Conservation (phyloP, 1,139 yeast species). For the Scheffersomyces cryptocercus region DNA sequence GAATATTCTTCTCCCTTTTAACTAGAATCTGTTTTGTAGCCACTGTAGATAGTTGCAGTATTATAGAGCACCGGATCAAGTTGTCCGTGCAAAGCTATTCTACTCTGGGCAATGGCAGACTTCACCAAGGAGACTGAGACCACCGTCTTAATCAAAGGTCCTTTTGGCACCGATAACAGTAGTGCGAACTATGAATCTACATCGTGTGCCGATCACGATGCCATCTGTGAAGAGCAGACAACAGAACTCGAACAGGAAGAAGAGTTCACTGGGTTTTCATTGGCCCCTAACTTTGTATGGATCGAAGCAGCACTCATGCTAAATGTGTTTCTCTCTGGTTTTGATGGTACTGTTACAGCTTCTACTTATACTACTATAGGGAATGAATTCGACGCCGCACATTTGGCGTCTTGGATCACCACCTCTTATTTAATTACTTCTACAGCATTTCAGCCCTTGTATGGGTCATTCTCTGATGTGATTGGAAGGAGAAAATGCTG, state of each 20-base stretch:
- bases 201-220: no score
- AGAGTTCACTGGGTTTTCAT: slow-evolving; percentile 7
- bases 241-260: slow-evolving; percentile 1
- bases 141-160: not conserved
- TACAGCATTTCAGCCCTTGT: slow-evolving; percentile 37
- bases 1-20: no score
- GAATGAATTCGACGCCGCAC: slow-evolving; percentile 34
- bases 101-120: not conserved
- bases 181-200: no score
- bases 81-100: no score
- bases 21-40: no score
- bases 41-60: no score
- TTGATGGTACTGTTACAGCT: slow-evolving; percentile 14
- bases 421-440: slow-evolving; percentile 36
- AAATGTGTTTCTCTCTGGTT: slow-evolving; percentile 24
- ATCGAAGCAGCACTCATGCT: slow-evolving; percentile 24
- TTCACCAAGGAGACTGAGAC: not conserved
- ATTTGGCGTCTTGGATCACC: slow-evolving; percentile 38
- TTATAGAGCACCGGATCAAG: no score
- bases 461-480: slow-evolving; percentile 56
- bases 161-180: no score
- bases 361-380: slow-evolving; percentile 14
- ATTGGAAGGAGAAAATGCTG: slow-evolving; percentile 45
- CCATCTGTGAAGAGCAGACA: no score
- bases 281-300: slow-evolving; percentile 17